Base-by-base conservation (phyloP, 768 basidiomycete genomes). In the Tulasnella sp. region DNA sequence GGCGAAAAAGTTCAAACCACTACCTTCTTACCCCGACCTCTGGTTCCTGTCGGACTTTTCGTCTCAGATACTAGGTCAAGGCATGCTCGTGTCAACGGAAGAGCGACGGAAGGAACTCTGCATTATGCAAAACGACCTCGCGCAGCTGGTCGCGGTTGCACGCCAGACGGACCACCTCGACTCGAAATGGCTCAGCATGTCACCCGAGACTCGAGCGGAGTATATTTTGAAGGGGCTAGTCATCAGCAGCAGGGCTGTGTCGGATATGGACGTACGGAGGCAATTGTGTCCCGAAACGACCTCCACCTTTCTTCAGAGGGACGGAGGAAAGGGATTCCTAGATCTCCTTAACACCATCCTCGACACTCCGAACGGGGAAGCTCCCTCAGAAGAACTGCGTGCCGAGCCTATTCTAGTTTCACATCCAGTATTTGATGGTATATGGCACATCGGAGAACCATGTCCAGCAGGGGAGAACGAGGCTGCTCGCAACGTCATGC, bases 181-280 rank as follows among this genome's bases (percentile, higher is more conserved):
- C 40, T 70, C 70, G 70, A 70, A 70, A 70, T 70, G 70, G 70
- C 35, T 70, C 40, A 35, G 2, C 70, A 70, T 70, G 70, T 70
- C 70, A n/a, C 70, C 70, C 15, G 70, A 70, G 13, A 70, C 70
- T 35, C 70, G 70, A 6, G 35, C 15, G 29, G 70, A 70, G 32
- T 15, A 70, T 42, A 35, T 70, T 35, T 13, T 70, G 35, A 70
- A 70, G 23, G 70, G 35, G 40, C 26, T 35, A 5, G 70, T 70
- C 5, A 42, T 35, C 16, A 35, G 70, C 29, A 18, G 70, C 29
- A 23, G 51, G 51, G 40, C 32, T n/a, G 70, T 70, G 70, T 0
- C 70, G 3, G 70, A 70, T n/a, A 70, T 70, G 70, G 70, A 70
- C 6, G 70, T 35, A 35, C 70, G 70, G 40, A 16, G 70, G 18